phyloP scores from a whole-genome alignment of 495 filamentous ascomycete genomes.

The Paragyromitra xinjiangensis region DNA sequence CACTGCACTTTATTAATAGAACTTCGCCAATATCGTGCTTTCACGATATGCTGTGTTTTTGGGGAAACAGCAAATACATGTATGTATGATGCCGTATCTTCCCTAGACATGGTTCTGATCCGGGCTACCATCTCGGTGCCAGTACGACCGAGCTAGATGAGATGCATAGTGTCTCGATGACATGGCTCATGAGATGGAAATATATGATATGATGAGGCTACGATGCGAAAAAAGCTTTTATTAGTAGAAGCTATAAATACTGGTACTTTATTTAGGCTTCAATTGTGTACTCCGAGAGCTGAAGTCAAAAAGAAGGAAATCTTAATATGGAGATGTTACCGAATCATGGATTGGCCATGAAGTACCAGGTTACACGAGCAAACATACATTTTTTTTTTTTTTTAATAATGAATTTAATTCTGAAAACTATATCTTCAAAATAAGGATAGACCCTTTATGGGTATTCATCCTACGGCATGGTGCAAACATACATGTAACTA shows the following conservation, averaged over 20 bases:
- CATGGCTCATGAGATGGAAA: slow-evolving; percentile 20
- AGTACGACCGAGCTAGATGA: slow-evolving; percentile 18
- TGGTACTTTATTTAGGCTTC: slow-evolving; percentile 25
- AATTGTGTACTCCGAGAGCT: slow-evolving; percentile 11
- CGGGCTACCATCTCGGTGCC: slow-evolving; percentile 9
- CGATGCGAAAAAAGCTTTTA: slow-evolving; percentile 18
- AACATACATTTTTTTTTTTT: no score
- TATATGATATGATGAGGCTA: neutral
- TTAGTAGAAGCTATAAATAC: slow-evolving; percentile 21
- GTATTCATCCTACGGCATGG: no score
- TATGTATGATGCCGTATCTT: slow-evolving; percentile 12
- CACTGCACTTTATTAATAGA: slow-evolving; percentile 35
- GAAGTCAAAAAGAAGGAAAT: slow-evolving; percentile 10
- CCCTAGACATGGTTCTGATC: neutral
- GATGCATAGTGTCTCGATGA: slow-evolving; percentile 2
- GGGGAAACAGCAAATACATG: slow-evolving; percentile 14
- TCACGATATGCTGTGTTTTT: slow-evolving; percentile 12
- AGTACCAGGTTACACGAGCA: slow-evolving; percentile 12
- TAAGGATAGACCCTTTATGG: no score
- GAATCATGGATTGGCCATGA: neutral
- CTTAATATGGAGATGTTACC: slow-evolving; percentile 3
- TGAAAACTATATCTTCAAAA: no score
- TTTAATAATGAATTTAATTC: no score
- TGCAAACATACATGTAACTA: neutral
- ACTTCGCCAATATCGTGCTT: neutral